Evolutionary conservation across 345 rosid species (phyloP).

Genomic region (Citrus medica): DNA sequence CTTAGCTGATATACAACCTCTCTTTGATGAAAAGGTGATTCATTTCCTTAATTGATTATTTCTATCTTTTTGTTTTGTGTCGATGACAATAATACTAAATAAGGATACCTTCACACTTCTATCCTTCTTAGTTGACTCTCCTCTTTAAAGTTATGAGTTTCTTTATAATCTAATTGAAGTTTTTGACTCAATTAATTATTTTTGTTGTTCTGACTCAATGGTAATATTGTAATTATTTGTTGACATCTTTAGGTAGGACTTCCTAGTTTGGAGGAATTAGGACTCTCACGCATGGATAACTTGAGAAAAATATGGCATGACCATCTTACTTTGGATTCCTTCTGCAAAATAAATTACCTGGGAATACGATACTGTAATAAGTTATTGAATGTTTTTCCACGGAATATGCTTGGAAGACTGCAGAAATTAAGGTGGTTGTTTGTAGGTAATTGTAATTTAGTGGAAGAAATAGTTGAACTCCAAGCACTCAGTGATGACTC

Average conservation of each 20-base stretch:
- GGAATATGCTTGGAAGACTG: background rate
- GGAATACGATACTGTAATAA: background rate
- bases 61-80: too few species aligned
- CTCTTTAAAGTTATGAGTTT: too few species aligned
- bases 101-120: too few species aligned
- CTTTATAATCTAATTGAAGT: too few species aligned
- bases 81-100: too few species aligned
- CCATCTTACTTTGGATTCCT: background rate
- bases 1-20: background rate
- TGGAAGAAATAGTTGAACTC: slow-evolving; percentile 14
- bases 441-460: background rate
- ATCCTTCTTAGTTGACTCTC: too few species aligned
- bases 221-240: too few species aligned
- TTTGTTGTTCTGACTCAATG: too few species aligned
- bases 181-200: too few species aligned
- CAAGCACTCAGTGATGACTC: too few species aligned
- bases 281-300: background rate
- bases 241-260: background rate
- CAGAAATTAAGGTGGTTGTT: background rate
- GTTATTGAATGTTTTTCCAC: background rate
- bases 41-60: too few species aligned
- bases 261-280: background rate
- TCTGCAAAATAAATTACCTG: background rate
- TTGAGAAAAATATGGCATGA: background rate
- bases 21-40: slow-evolving; percentile 2